Base-by-base conservation (phyloP, 805 yeast species). In the Candida namnaoensis region DNA sequence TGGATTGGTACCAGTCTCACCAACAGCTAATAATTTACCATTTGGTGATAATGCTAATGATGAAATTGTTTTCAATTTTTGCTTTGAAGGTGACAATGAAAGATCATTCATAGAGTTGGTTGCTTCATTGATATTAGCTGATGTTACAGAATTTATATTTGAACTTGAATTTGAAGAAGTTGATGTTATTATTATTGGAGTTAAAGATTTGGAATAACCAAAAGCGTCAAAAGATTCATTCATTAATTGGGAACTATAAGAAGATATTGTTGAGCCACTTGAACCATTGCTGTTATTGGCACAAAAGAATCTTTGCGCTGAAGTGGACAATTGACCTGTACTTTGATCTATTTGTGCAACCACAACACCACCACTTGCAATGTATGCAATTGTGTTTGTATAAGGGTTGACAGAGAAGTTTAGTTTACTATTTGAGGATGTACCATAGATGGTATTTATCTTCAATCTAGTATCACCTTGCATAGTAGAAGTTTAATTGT, bases 1-100 rank as follows among this genome's bases (percentile, higher is more conserved):
- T 1, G 91, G 91, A 47, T 71, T 76, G 46, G 78, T 79, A 0
- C 90, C 90, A 0, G 70, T 57, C 52, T 83, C 91, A 3, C 91
- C 91, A 13, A 81, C 75, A 0, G 88, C 88, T 25, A 83, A 55
- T 5, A 76, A 48, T 37, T 58, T 65, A 34, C 64, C 68, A 52
- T 76, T 73, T 0, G 82, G 76, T 0, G 86, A 71, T 5, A 81
- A 59, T 3, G 79, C 74, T n/a, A 81, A 53, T 44, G 84, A 76
- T 37, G 69, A 69, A 33, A 79, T 71, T 1, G 75, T 65, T 43
- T 81, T 62, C 28, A 78, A 74, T 42, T 71, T 64, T 39, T 68
- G 59, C 28, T 44, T 48, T 23, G 53, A 48, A 5, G 51, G 47
- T 9, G 51, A 45, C 5, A 47, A 23, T 13, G 48, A 47, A 5